These are phyloP conservation scores for Ulota crispa DNA, from an alignment of 225 moss, liverwort and hornwort species.

Conservation along the genomic window DNA sequence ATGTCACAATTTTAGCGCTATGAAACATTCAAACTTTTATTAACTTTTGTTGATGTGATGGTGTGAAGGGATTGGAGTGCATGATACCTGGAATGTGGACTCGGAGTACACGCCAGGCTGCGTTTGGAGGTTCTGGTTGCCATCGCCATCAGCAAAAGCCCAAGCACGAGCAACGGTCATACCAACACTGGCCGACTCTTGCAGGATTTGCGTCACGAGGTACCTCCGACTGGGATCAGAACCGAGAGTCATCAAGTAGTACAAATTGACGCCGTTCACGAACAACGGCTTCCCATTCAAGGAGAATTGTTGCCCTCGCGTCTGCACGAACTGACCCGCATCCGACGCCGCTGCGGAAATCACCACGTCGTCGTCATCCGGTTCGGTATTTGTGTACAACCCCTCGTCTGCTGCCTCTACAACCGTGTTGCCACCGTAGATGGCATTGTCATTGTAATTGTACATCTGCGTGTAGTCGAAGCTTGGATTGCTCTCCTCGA, in stretches of 20 bases:
- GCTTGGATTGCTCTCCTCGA: slow-evolving; percentile 3
- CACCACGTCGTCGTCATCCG: slow-evolving; percentile 1
- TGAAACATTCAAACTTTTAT: not conserved
- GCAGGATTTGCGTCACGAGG: slow-evolving; percentile 45
- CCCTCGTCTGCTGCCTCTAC: not conserved
- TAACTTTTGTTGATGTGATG: too few relatives aligned
- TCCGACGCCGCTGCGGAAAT: not conserved
- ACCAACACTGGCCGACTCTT: slow-evolving; percentile 43
- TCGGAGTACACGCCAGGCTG: slow-evolving; percentile 66
- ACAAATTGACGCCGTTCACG: slow-evolving; percentile 64
- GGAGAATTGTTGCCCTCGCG: slow-evolving; percentile 46
- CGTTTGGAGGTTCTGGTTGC: slow-evolving; percentile 46
- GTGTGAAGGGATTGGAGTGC: not conserved
- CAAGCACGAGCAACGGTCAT: slow-evolving; percentile 64
- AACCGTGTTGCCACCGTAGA: not conserved
- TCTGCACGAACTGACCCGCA: slow-evolving; percentile 34
- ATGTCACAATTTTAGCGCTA: not conserved
- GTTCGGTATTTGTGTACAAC: not conserved
- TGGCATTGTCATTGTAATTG: not conserved
- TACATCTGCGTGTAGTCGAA: slow-evolving; percentile 1
- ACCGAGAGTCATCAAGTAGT: slow-evolving; percentile 62
- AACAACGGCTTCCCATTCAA: slow-evolving; percentile 50
- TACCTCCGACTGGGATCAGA: slow-evolving; percentile 12
- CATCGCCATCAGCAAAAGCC: slow-evolving; percentile 66
- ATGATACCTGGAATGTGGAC: slow-evolving; percentile 41